Evolutionary conservation across 768 basidiomycete species (phyloP).

Genomic region (Boletus subparvulus): DNA sequence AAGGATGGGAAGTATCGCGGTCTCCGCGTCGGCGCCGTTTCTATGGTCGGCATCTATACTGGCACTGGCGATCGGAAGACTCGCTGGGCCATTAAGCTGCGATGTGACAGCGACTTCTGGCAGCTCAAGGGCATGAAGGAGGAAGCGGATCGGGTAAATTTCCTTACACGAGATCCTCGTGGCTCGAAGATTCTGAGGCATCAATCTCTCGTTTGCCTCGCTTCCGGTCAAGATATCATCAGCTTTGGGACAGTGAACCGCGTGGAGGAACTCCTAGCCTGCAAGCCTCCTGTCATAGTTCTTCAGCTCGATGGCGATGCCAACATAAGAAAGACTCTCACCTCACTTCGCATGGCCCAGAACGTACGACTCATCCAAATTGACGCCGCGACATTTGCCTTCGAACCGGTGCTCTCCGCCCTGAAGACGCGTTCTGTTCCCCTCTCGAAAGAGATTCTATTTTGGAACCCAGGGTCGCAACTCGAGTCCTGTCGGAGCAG

Average conservation of each 20-base stretch:
- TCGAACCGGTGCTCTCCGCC: too few relatives aligned
- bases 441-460: slow-evolving; percentile 49
- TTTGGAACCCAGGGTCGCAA: slow-evolving; percentile 42
- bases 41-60: slow-evolving; percentile 38
- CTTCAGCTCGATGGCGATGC: slow-evolving; percentile 50
- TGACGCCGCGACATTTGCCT: slow-evolving; percentile 58
- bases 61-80: slow-evolving; percentile 19
- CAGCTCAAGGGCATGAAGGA: slow-evolving; percentile 31
- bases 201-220: slow-evolving; percentile 52
- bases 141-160: slow-evolving; percentile 32
- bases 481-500: neutral
- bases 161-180: slow-evolving; percentile 33
- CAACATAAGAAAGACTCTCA: slow-evolving; percentile 39
- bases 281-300: slow-evolving; percentile 48
- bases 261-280: slow-evolving; percentile 51
- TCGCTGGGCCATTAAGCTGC: slow-evolving; percentile 44
- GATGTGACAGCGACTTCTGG: slow-evolving; percentile 35
- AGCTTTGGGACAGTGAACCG: slow-evolving; percentile 56
- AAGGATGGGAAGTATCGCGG: slow-evolving; percentile 40
- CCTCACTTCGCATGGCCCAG: slow-evolving; percentile 33
- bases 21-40: slow-evolving; percentile 31
- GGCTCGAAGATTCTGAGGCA: slow-evolving; percentile 45
- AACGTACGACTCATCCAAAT: slow-evolving; percentile 51
- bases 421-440: too few relatives aligned
- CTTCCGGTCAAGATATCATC: slow-evolving; percentile 46